These are phyloP conservation scores for Coemansia sp. DNA, from an alignment of 192 early-diverging fungal genomes.

Conservation along the genomic window DNA sequence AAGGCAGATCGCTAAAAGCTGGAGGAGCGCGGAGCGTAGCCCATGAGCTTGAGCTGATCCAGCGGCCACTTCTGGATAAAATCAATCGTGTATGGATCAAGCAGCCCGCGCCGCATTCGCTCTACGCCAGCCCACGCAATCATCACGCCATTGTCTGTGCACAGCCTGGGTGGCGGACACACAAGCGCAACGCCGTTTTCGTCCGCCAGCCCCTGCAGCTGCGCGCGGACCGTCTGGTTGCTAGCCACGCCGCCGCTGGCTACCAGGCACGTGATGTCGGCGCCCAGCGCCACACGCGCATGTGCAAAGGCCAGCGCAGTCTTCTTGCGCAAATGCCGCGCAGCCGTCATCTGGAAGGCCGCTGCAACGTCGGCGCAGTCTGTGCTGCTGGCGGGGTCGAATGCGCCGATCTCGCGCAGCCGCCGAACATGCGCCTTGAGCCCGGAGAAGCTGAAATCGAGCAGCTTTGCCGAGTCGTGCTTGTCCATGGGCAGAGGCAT, in stretches of 20 bases:
- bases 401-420: conserved; percentile 37
- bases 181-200: conserved; percentile 58
- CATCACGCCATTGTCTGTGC: conserved; percentile 86
- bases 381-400: conserved; percentile 24
- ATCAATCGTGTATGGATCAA: conserved; percentile 72
- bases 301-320: conserved; percentile 59
- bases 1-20: conserved; percentile 14
- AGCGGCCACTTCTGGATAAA: conserved; percentile 79
- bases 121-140: conserved; percentile 85
- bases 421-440: conserved; percentile 69
- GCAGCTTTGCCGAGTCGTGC: conserved; percentile 48
- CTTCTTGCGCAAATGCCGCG: conserved; percentile 68
- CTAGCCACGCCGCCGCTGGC: conserved; percentile 82
- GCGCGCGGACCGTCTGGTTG: conserved; percentile 61
- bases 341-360: conserved; percentile 67
- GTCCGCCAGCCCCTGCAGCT: conserved; percentile 46
- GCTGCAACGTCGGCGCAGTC: conserved; percentile 68
- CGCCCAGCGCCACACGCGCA: conserved; percentile 42
- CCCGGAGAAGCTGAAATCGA: conserved; percentile 77
- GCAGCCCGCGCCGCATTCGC: conserved; percentile 62
- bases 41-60: conserved; percentile 56
- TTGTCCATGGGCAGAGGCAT: conserved; percentile 68
- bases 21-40: conserved; percentile 13
- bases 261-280: conserved; percentile 59
- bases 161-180: conserved; percentile 75